Evolutionary conservation across 1,139 yeast species (phyloP), one percentile per base, ranked within the genome.

Genomic region (Yamadazyma oceani): DNA sequence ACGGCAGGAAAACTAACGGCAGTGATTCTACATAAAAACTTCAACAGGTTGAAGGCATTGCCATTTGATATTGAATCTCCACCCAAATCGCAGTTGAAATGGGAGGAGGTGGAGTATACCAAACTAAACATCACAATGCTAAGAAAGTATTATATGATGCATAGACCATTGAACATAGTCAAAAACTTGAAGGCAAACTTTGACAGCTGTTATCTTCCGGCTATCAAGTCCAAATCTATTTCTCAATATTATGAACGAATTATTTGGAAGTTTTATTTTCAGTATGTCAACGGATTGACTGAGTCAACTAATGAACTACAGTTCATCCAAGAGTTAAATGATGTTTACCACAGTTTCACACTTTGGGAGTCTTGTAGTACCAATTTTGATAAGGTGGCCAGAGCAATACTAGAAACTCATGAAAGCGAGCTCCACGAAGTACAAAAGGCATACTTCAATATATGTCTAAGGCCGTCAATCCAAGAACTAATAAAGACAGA

Each of bases 221-320:
- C 55, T 26, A 62, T 70, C 5, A 41, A 55, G 34, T 9, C 39
- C 2, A 50, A 53, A 3, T 39, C 48, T 26, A 45, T 70, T 11
- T 40, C 64, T 4, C 65, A 71, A 5, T 68, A 66, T 38, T 68
- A 68, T 46, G 75, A 70, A 46, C 45, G 75, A 19, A 62, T 67
- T 3, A 57, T 69, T 11, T 70, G 75, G 75, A 65, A 62, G 42
- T 69, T 66, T 43, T 58, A 62, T 41, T 66, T 68, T 39, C 69
- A 69, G 27, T 67, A 66, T 41, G 21, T 36, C 10, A 51, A 49
- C 24, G 44, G 39, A 29, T 26, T 26, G 10, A 5, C 28, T 5
- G 28, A 10, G 15, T 26, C 13, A 5, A 33, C 25, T 8, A 54
- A 57, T 24, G 69, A 64, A 41, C 24, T 43, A 6, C 44, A 57